Base-by-base conservation (phyloP, 106 monocot genomes). In the Ottelia alismoides region DNA sequence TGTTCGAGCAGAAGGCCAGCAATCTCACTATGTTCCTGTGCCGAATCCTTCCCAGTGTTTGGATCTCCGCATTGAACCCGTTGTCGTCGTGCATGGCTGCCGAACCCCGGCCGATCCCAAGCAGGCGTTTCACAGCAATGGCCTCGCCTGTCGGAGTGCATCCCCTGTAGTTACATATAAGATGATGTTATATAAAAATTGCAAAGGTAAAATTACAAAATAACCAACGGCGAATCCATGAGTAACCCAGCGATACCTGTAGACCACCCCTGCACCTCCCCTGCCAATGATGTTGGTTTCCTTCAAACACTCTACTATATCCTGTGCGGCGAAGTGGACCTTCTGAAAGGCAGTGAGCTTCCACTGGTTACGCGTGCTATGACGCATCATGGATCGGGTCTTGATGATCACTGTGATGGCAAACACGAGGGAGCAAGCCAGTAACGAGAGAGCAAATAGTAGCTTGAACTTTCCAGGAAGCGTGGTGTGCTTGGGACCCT, bases 291-390 rank as follows among this genome's bases (percentile, higher is more conserved):
- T 55, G 51, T 62, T 62, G 47, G 78, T 76, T 52, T 85, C 91
- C 27, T 75, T 73, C 7, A 91, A 64, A 64, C 91, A 91, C 17
- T 75, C 75, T 2, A 75, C 62, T 11, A 91, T 53, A 63, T 91
- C 78, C 31, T 70, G 65, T 24, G 67, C 68, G 1, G 53, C 26
- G 49, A 91, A 91, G 10, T 76, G 56, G 0, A 91, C 55, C 52
- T 85, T 91, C 45, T 80, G 78, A 70, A 85, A 91, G 22, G 85
- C 73, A 0, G 84, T 91, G 22, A 91, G 69, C 61, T 65, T 71
- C 91, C 91, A 91, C 0, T 29, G 11, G 2, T 16, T 6, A 6
- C 40, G 40, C 16, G 10, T 6, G 16, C 40, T 16, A 16, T 7
- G 40, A 16, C 40, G 10, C 22, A 60, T 57, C 12, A 40, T 31